Base-by-base conservation (phyloP, 495 filamentous ascomycete genomes). In the Penicillium soppii region DNA sequence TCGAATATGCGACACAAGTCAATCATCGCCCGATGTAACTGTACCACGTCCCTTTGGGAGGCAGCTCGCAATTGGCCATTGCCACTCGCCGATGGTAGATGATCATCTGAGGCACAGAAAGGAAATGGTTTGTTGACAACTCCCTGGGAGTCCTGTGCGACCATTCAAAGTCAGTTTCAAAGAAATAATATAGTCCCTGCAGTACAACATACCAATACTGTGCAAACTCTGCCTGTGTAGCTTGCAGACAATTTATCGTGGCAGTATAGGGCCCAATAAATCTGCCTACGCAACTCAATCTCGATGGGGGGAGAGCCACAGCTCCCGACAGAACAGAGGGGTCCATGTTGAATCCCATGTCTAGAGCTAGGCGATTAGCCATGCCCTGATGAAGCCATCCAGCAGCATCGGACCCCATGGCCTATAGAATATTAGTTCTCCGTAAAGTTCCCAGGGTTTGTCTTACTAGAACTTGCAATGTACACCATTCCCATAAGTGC, bases 401-500 rank as follows among this genome's bases (percentile, higher is more conserved):
- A 7, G 59, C 55, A 15, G 65, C 59, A 44, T 66, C 65, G 13
- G 51, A 59, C 6, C 65, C 65, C 22, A 56, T 59, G 50, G 62
- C 62, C 62, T 66, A 10, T 22, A 23, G 10, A 1, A 16, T 15
- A 15, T 53, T 15, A 46, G 36, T 43, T 10, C 10, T 3, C 13
- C 7, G 22, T 0, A 2, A 6, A 1, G 12, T 25, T 23, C n/a
- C 9, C 10, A 13, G 13, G 8, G 15, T 12, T 12, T 38, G 20
- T n/a, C 12, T 16, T 33, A 19, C 7, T 2, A 9, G 17, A 36
- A 56, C 59, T 44, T 48, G 66, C 62, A 6, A 66, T 57, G 19
- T 68, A 68, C 9, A 56, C 51, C 43, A 59, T 55, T 7, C 68
- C 66, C 86, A 95, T 88, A 50, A 95, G 77, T 4, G 84, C 82